Percentiles rank a stretch among this genome's conserved stretches.
phyloP scores from a whole-genome alignment of 805 yeast genomes.

The Monosporozyma unispora region DNA sequence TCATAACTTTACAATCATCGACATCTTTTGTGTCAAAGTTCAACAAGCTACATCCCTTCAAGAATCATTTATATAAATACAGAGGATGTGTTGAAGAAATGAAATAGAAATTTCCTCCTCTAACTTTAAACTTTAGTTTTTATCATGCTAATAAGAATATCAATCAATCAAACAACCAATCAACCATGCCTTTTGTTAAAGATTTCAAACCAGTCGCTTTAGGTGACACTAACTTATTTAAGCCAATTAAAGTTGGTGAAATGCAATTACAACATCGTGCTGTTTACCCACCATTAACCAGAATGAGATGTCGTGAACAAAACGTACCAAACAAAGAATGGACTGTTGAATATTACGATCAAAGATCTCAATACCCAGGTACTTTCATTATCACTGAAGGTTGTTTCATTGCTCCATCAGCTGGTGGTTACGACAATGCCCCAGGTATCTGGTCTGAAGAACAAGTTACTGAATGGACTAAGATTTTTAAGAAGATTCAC shows the following conservation, averaged over 20 bases:
- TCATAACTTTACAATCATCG: no score
- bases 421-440: conserved; percentile 35
- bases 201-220: conserved; percentile 24
- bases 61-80: no score
- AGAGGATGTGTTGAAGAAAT: no score
- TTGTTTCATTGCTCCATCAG: conserved; percentile 36
- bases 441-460: conserved; percentile 45
- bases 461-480: conserved; percentile 43
- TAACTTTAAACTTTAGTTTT: neutral
- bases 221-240: conserved; percentile 33
- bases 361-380: conserved; percentile 48
- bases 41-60: no score
- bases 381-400: conserved; percentile 55
- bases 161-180: conserved; percentile 32
- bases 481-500: conserved; percentile 42
- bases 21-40: no score
- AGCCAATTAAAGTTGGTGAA: conserved; percentile 38
- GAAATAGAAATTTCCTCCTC: no score
- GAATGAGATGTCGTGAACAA: conserved; percentile 33
- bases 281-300: conserved; percentile 38
- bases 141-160: conserved; percentile 27
- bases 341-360: conserved; percentile 42
- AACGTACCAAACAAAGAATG: conserved; percentile 37
- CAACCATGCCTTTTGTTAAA: conserved; percentile 16
- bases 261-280: conserved; percentile 31